Evolutionary conservation across 192 early-diverging fungal genomes (phyloP).

Genomic region (Coemansia sp.): DNA sequence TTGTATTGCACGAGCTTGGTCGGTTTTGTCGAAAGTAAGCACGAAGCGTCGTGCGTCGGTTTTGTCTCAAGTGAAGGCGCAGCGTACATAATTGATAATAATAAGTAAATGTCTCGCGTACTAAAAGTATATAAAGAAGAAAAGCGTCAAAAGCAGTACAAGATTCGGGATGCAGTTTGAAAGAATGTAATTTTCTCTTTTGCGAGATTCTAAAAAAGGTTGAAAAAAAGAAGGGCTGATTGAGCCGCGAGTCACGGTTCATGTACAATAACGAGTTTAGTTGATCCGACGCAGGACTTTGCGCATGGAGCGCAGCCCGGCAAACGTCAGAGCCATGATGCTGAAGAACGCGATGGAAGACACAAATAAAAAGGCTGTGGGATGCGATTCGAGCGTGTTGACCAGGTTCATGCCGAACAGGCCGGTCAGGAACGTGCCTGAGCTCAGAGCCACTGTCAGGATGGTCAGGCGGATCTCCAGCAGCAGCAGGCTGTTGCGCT

Average conservation of each 20-base stretch:
- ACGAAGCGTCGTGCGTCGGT: slow-evolving; percentile 20
- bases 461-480: slow-evolving; percentile 83
- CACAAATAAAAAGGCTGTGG: slow-evolving; percentile 68
- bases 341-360: slow-evolving; percentile 47
- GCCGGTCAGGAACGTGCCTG: slow-evolving; percentile 71
- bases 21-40: slow-evolving; percentile 14
- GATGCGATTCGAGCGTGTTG: slow-evolving; percentile 68
- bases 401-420: slow-evolving; percentile 91
- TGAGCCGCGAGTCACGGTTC: background rate
- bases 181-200: background rate
- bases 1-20: slow-evolving; percentile 43
- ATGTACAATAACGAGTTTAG: slow-evolving; percentile 8
- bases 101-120: background rate
- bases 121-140: background rate
- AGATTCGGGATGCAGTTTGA: background rate
- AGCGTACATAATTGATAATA: slow-evolving; percentile 33
- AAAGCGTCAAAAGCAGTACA: background rate
- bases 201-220: background rate
- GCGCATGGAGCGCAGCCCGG: slow-evolving; percentile 47
- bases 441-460: slow-evolving; percentile 70
- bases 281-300: slow-evolving; percentile 49
- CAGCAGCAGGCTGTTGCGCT: slow-evolving; percentile 80
- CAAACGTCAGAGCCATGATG: slow-evolving; percentile 33
- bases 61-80: slow-evolving; percentile 28
- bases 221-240: background rate